Base-by-base conservation (phyloP, 73 alveolate genomes). In the Uronychia setigera region DNA sequence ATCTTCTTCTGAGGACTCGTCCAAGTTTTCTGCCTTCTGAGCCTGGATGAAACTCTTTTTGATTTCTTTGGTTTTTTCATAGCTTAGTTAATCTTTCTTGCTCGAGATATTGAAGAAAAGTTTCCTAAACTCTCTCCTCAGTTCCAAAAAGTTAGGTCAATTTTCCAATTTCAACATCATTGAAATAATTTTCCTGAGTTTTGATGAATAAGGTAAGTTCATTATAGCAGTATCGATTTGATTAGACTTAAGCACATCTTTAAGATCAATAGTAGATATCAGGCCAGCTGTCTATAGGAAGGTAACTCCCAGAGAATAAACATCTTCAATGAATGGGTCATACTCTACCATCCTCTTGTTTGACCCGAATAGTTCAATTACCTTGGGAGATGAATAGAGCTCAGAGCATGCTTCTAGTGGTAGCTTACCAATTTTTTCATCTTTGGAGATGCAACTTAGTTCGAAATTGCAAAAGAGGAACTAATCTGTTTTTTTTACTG, bases 301-400 rank as follows among this genome's bases (percentile, higher is more conserved):
- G 26, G 89, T 80, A 0, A 87, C 74, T 1, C 93, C 93, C 31
- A 87, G 33, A 35, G 88, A 57, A 46, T n/a, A 87, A 0, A 87
- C 93, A 80, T 87, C 93, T 74, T 87, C 93, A 30, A 67, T 87
- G 79, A 87, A 87, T 1, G 89, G 93, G 74, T 87, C 74, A 34
- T 80, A 80, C 67, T 11, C 67, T 0, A 26, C 59, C 14, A 57
- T 11, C 32, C 32, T 29, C n/a, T 76, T 76, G 32, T 26, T 29
- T 1, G 59, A 29, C 32, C 30, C 29, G 59, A 76, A 76, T 1
- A 26, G 32, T 76, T 32, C 32, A 25, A 76, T 76, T 5, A 76
- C 32, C 27, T 76, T 76, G 59, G 81, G 81, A 76, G 59, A 29
- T 1, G 81, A 76, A 58, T 76, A 76, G 1, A 76, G 58, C 32